phyloP scores from a whole-genome alignment of 2,329 filamentous ascomycete species.

The Lachnellula hyalina region DNA sequence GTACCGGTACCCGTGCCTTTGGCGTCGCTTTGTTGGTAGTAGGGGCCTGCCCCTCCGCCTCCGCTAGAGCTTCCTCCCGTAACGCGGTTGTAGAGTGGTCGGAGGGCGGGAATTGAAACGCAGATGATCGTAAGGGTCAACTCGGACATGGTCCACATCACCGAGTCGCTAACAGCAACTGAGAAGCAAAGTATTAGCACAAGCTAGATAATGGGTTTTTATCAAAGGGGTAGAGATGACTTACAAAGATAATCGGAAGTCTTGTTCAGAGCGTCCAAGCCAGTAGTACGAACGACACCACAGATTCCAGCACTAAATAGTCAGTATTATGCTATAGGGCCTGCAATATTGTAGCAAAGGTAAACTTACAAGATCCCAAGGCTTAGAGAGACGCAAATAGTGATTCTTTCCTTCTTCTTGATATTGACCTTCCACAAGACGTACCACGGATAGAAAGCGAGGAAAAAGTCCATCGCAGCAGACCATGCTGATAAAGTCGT shows the following conservation, averaged over 20 bases:
- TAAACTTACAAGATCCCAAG: slow-evolving; percentile 5
- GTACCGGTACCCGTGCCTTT: background rate
- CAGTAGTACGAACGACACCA: background rate
- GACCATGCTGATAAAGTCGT: background rate
- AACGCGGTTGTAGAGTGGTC: background rate
- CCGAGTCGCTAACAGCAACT: background rate
- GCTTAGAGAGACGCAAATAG: background rate
- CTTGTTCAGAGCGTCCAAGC: background rate
- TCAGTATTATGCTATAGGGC: background rate
- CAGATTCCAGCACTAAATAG: slow-evolving; percentile 2
- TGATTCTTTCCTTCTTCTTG: slow-evolving; percentile 1
- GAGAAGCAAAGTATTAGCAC: background rate
- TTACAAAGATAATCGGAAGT: slow-evolving; percentile 1
- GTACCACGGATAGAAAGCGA: slow-evolving; percentile 1
- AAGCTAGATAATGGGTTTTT: background rate
- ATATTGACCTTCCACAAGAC: slow-evolving; percentile 1
- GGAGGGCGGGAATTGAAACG: background rate
- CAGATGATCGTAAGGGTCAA: background rate
- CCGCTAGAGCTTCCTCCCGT: background rate
- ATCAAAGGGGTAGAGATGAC: background rate
- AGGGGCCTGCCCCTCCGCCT: background rate
- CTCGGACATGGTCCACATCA: background rate
- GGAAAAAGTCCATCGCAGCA: slow-evolving; percentile 1
- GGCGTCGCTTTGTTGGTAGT: background rate
- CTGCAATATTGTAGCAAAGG: background rate